These are phyloP conservation scores for Solioccasus polychromus DNA, from an alignment of 768 basidiomycete genomes.

Conservation along the genomic window DNA sequence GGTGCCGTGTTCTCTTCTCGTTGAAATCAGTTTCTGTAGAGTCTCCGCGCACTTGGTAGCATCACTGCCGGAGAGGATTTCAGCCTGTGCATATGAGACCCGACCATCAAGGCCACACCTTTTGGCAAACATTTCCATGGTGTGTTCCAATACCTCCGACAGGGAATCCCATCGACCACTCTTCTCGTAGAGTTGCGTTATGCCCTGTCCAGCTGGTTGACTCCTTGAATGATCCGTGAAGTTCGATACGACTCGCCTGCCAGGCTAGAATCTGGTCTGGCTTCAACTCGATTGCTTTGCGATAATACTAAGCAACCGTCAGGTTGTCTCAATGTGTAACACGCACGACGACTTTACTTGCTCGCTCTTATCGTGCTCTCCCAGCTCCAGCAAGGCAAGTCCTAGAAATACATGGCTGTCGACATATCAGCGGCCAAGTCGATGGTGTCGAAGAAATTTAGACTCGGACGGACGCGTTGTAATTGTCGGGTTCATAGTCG, in stretches of 20 bases:
- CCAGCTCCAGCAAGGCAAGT: slow-evolving; percentile 73
- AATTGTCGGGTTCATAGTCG: slow-evolving; percentile 77
- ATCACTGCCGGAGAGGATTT: slow-evolving; percentile 55
- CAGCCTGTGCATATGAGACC: neutral
- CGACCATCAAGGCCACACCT: slow-evolving; percentile 40
- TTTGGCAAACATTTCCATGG: slow-evolving; percentile 58
- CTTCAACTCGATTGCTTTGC: slow-evolving; percentile 68
- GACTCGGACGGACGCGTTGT: slow-evolving; percentile 71
- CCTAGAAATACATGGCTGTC: slow-evolving; percentile 83
- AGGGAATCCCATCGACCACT: slow-evolving; percentile 56
- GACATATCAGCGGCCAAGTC: slow-evolving; percentile 3
- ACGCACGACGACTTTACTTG: slow-evolving; percentile 55
- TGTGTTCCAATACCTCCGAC: slow-evolving; percentile 47
- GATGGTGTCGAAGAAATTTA: neutral
- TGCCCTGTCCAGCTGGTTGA: slow-evolving; percentile 47
- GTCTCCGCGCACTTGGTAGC: slow-evolving; percentile 75
- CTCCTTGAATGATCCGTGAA: slow-evolving; percentile 10
- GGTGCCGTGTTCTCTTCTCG: slow-evolving; percentile 59
- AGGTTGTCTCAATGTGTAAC: slow-evolving; percentile 9
- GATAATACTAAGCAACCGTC: slow-evolving; percentile 58
- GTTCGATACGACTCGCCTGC: slow-evolving; percentile 55
- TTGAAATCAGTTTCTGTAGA: slow-evolving; percentile 71
- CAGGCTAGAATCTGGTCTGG: slow-evolving; percentile 74
- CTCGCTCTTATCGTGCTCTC: slow-evolving; percentile 72
- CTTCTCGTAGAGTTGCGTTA: slow-evolving; percentile 70